Evolutionary conservation across 2,329 filamentous ascomycete genomes (phyloP).

Genomic region (Pyrenochaeta sp.): DNA sequence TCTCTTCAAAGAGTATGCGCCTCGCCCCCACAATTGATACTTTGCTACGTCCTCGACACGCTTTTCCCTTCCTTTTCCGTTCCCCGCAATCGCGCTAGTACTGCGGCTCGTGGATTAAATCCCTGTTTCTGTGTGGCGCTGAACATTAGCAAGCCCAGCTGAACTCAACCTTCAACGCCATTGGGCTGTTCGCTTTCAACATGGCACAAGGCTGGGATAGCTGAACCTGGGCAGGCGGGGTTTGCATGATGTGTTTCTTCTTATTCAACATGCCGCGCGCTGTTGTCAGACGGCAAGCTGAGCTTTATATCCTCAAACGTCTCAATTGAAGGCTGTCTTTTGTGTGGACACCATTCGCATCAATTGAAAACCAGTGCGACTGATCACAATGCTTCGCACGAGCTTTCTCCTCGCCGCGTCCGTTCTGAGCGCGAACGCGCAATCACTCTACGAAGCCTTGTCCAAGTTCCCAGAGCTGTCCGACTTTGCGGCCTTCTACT

Average conservation of each 20-base stretch:
- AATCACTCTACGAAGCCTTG: conserved; percentile 24
- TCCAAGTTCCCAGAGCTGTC: conserved; percentile 22
- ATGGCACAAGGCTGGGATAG: not conserved
- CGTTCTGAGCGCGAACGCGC: conserved; percentile 3
- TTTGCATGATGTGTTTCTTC: not conserved
- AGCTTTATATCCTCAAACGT: not conserved
- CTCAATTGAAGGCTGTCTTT: not conserved
- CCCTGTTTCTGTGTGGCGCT: not conserved
- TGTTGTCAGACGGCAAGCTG: not conserved
- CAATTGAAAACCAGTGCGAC: not conserved
- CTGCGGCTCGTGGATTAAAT: not conserved
- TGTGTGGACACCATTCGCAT: not conserved
- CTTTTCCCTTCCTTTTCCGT: no score
- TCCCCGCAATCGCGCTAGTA: no score
- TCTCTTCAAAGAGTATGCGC: no score
- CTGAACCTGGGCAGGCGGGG: not conserved
- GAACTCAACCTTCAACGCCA: not conserved
- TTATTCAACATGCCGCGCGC: not conserved
- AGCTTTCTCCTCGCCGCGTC: conserved; percentile 2
- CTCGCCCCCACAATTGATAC: no score
- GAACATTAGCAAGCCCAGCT: not conserved
- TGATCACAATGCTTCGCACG: conserved; percentile 3
- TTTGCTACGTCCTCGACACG: no score
- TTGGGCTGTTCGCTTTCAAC: not conserved
- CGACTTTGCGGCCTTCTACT: conserved; percentile 33